Percentiles rank a stretch among this genome's conserved stretches.
Conservation (phyloP, 371 early-diverging fungal species). For the Haplosporangium sp. region DNA sequence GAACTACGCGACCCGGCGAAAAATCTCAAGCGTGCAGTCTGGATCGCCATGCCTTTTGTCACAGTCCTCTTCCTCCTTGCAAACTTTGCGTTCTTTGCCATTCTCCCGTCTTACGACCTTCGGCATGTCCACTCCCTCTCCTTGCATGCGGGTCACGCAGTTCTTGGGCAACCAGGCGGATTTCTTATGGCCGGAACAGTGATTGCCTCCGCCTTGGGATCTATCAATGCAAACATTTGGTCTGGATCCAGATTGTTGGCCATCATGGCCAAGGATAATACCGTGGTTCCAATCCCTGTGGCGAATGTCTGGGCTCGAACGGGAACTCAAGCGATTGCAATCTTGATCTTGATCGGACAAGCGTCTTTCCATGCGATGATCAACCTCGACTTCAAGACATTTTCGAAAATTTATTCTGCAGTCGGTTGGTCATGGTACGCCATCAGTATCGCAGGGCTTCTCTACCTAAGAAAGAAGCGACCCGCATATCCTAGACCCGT, state of each 20-base stretch:
- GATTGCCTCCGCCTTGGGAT: constrained; percentile 48
- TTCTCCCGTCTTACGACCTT: constrained; percentile 51
- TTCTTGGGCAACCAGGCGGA: constrained; percentile 47
- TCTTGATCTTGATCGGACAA: constrained; percentile 28
- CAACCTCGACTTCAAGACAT: constrained; percentile 51
- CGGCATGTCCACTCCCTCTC: constrained; percentile 52
- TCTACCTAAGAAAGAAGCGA: constrained; percentile 32
- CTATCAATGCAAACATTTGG: constrained; percentile 56
- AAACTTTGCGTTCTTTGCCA: constrained; percentile 54
- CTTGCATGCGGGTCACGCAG: constrained; percentile 51
- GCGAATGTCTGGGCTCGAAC: constrained; percentile 26
- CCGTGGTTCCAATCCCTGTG: constrained; percentile 31
- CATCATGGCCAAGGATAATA: constrained; percentile 51
- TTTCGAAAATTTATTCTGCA: constrained; percentile 50
- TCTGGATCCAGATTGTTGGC: constrained; percentile 46
- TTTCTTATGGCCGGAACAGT: constrained; percentile 54
- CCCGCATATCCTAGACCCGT: constrained; percentile 45
- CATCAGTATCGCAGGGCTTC: constrained; percentile 33
- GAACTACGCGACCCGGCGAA: constrained; percentile 45
- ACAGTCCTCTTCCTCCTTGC: constrained; percentile 51
- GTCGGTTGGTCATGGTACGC: constrained; percentile 55
- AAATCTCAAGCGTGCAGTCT: constrained; percentile 51
- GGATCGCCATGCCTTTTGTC: constrained; percentile 53
- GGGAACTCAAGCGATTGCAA: constrained; percentile 35
- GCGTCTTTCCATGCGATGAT: constrained; percentile 42